Evolutionary conservation across 345 rosid species (phyloP).

Genomic region (Anastatica hierochuntica): DNA sequence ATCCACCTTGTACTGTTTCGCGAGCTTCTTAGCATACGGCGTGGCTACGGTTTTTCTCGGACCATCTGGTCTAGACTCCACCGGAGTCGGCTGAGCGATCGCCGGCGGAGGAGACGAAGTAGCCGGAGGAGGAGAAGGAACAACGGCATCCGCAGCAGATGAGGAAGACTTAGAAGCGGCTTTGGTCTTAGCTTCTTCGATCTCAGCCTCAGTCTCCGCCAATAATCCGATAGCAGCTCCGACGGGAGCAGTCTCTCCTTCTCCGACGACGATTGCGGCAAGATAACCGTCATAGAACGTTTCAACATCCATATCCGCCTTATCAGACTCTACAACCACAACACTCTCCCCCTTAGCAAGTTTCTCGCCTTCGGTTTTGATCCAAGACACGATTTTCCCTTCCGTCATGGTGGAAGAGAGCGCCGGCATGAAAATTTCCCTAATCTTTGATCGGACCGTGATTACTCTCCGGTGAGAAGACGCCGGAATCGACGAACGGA

Average conservation of each 20-base stretch:
- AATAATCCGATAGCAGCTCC: constrained; percentile 78
- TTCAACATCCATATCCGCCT: constrained; percentile 98
- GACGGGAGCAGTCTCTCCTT: constrained; percentile 83
- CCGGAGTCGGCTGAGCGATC: constrained; percentile 25
- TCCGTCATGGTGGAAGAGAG: constrained; percentile 99
- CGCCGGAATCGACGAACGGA: constrained; percentile 23
- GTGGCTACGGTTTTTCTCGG: constrained; percentile 62
- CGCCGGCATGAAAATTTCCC: constrained; percentile 99
- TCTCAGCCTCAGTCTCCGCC: constrained; percentile 83
- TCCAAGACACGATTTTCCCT: constrained; percentile 96
- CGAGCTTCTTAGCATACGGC: constrained; percentile 82
- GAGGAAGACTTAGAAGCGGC: constrained; percentile 35
- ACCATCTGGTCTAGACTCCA: constrained; percentile 27
- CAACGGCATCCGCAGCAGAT: constrained; percentile 20
- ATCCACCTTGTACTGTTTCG: constrained; percentile 83
- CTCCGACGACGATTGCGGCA: constrained; percentile 89
- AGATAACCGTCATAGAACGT: constrained; percentile 90
- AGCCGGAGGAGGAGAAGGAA: constrained; percentile 45
- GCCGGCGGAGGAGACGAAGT: constrained; percentile 41
- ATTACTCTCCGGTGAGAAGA: constrained; percentile 22
- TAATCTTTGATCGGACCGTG: constrained; percentile 64
- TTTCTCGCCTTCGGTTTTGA: constrained; percentile 85
- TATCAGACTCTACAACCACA: constrained; percentile 93
- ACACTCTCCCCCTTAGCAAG: constrained; percentile 90
- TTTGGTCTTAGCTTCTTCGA: too few relatives aligned